A percentile compares a stretch with the other conserved stretches of the same genome.
Evolutionary conservation across 306 rosid genomes (phyloP).

Genomic region (Oxytropis ochrocephala): DNA sequence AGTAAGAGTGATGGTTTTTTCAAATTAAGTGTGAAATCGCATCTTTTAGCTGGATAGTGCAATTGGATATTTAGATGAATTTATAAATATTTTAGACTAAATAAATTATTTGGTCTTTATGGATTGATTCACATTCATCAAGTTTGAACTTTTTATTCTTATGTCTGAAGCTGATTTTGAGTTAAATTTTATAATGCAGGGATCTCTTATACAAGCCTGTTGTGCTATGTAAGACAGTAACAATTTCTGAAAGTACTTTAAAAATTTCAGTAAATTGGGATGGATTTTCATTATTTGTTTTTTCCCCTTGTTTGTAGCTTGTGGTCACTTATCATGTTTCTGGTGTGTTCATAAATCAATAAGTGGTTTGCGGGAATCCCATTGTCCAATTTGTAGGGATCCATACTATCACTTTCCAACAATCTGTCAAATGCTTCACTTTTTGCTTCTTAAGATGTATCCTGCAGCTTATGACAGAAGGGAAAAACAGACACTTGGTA

Average conservation of each 20-base stretch:
- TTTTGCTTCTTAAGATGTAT: constrained; percentile 61
- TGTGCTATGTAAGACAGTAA: constrained; percentile 59
- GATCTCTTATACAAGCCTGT: constrained; percentile 80
- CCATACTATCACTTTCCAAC: constrained; percentile 65
- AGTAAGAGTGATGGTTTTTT: neutral
- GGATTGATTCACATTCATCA: neutral
- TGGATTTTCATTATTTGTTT: neutral
- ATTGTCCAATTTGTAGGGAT: constrained; percentile 70
- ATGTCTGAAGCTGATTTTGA: neutral
- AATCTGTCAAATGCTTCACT: constrained; percentile 69
- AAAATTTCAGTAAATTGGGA: neutral
- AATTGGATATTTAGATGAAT: neutral
- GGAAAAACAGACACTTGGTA: constrained; percentile 57
- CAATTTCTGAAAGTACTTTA: neutral
- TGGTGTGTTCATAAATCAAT: constrained; percentile 83
- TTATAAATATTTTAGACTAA: neutral
- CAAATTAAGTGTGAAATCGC: neutral
- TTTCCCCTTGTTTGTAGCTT: constrained; percentile 36
- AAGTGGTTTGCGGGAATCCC: constrained; percentile 37
- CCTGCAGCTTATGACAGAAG: constrained; percentile 57
- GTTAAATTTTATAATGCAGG: constrained; percentile 45
- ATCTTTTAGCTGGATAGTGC: neutral
- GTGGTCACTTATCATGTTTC: constrained; percentile 86
- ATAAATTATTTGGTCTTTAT: neutral
- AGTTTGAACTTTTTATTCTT: neutral